Evolutionary conservation across 2,329 filamentous ascomycete species (phyloP), one percentile per base, ranked within the genome.

Genomic region (Pyricularia grisea): DNA sequence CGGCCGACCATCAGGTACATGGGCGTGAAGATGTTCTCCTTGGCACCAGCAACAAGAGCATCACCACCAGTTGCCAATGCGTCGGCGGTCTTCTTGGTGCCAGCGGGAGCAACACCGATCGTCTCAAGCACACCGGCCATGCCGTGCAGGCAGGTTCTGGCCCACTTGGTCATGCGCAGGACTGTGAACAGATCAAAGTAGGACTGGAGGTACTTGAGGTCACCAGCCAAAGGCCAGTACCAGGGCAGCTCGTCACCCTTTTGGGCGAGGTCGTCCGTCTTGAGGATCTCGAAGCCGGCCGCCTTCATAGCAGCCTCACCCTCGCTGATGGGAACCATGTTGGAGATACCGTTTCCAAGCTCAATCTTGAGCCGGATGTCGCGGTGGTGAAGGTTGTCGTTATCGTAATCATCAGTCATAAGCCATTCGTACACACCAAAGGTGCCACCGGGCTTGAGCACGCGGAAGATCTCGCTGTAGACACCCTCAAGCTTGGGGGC

Each of bases 341-440:
- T 97, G 76, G 93, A 93, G 78, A 99, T 98, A 74, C 95, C 95
- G 77, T 98, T 91, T 76, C 95, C 95, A 78, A 93, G 90, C 84
- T 99, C 95, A 73, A 99, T 99, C 72, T 91, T 94, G 23, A 97
- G 88, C 72, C 95, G 92, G 77, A 98, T 95, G 78, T 92, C 88
- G 73, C 93, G 91, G 83, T 98, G 95, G 75, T 89, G 85, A 0
- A 92, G 80, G 84, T 97, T 93, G 71, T 91, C 85, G 78, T 97
- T 94, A 82, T 98, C 91, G 81, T 97, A 99, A 28, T 90, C 83
- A 72, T 97, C 94, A 7, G 94, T 98, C 95, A 99, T 98, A 77
- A 98, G 85, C 95, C 95, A 98, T 81, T 99, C 95, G 82, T 98
- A 99, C 68, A 98, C 94, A 77, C 94, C 95, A 75, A 98, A 99